Evolutionary conservation across 2,329 filamentous ascomycete species (phyloP).

Genomic region (Gyromitra esculenta): DNA sequence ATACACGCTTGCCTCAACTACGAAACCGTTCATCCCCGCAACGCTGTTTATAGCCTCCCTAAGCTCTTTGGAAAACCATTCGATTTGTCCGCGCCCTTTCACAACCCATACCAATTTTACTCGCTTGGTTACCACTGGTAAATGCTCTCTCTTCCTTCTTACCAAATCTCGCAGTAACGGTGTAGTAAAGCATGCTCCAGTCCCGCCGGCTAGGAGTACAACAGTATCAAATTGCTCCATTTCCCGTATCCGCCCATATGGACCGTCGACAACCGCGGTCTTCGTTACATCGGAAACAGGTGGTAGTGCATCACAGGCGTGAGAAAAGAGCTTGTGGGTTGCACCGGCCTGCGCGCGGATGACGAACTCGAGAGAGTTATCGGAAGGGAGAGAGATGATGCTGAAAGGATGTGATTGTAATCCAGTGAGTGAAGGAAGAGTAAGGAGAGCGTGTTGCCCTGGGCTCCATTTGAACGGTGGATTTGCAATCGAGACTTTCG

Average conservation of each 20-base stretch:
- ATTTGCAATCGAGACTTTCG: conserved; percentile 67
- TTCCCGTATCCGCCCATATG: conserved; percentile 66
- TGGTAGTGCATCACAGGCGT: conserved; percentile 61
- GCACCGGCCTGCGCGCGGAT: conserved; percentile 67
- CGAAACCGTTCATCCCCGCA: conserved; percentile 58
- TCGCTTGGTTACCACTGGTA: conserved; percentile 63
- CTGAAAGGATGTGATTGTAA: conserved; percentile 74
- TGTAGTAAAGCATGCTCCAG: conserved; percentile 69
- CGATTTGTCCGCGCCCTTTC: conserved; percentile 66
- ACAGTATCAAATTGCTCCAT: conserved; percentile 71
- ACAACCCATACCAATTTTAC: conserved; percentile 70
- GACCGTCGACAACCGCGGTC: conserved; percentile 66
- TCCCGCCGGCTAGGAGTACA: conserved; percentile 69
- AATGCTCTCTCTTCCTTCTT: conserved; percentile 61
- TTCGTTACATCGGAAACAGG: conserved; percentile 54
- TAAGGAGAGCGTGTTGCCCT: conserved; percentile 72
- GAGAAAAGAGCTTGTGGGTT: conserved; percentile 65
- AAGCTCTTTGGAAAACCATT: conserved; percentile 67
- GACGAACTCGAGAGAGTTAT: conserved; percentile 68
- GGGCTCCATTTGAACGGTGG: conserved; percentile 69
- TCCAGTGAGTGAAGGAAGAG: conserved; percentile 67
- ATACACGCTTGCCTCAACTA: conserved; percentile 59
- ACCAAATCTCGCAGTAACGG: conserved; percentile 69
- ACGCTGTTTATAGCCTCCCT: conserved; percentile 63
- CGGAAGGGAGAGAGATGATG: conserved; percentile 68